A percentile compares a stretch with the other conserved stretches of the same genome.
phyloP scores from a whole-genome alignment of 495 filamentous ascomycete species.

The Neurospora sp. region DNA sequence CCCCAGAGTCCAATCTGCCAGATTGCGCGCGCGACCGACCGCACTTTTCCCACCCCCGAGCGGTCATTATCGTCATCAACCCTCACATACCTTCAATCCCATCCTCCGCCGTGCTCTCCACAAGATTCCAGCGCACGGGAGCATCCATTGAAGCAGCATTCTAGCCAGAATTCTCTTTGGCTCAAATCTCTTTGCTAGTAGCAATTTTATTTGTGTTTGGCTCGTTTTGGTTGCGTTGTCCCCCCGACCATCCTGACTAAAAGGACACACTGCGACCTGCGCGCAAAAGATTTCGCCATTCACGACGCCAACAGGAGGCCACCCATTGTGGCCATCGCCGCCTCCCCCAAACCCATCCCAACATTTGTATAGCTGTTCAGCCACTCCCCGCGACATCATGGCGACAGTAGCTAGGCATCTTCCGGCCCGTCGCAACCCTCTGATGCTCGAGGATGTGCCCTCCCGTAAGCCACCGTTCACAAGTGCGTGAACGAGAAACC shows the following conservation, averaged over 20 bases:
- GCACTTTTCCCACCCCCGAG: neutral
- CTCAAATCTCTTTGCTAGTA: neutral
- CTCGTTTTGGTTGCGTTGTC: neutral
- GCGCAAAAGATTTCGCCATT: conserved; percentile 25
- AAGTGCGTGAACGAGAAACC: neutral
- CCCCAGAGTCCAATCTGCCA: neutral
- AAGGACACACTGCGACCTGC: conserved; percentile 9
- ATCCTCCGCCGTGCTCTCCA: neutral
- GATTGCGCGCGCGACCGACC: neutral
- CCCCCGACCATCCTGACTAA: neutral
- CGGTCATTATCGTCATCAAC: neutral
- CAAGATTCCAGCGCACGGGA: neutral
- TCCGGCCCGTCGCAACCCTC: conserved; percentile 64
- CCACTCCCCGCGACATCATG: conserved; percentile 37
- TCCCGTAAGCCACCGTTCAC: conserved; percentile 37
- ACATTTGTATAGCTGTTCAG: neutral
- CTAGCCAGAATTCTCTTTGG: neutral
- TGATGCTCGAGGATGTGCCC: conserved; percentile 63
- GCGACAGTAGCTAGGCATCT: conserved; percentile 43
- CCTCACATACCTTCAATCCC: neutral
- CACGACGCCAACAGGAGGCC: neutral
- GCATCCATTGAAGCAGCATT: neutral
- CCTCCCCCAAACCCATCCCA: neutral
- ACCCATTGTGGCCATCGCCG: neutral
- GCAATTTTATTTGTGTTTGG: neutral